Percentiles rank a stretch among this genome's conserved stretches.
These are phyloP conservation scores for Xylariaceae sp. DNA, from an alignment of 2,329 filamentous ascomycete species.

Conservation along the genomic window DNA sequence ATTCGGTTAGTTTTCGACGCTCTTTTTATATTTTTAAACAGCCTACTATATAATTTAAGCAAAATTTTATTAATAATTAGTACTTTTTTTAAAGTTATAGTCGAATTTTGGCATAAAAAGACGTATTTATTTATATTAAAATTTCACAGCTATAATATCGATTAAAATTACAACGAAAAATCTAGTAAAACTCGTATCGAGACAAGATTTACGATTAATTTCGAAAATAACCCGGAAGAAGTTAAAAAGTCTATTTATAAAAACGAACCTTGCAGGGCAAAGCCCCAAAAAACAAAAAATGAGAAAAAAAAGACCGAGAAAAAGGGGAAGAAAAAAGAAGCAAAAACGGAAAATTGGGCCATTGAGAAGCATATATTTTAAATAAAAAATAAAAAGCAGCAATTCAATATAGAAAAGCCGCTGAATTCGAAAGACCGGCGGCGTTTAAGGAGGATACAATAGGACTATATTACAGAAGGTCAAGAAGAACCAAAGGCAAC, in stretches of 20 bases:
- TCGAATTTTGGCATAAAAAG: conserved; percentile 14
- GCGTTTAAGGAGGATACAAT: background rate
- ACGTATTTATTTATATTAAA: background rate
- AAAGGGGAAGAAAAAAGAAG: background rate
- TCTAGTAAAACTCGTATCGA: background rate
- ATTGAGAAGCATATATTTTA: background rate
- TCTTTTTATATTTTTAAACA: conserved; percentile 1
- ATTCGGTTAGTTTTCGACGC: conserved; percentile 10
- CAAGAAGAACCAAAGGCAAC: background rate
- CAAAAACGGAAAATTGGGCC: background rate
- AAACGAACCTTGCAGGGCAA: background rate
- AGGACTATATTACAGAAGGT: background rate
- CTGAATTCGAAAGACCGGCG: background rate
- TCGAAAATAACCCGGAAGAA: background rate
- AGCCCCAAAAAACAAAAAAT: background rate
- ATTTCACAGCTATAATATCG: background rate
- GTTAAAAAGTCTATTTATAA: background rate
- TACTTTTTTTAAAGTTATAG: conserved; percentile 9
- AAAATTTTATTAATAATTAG: conserved; percentile 4
- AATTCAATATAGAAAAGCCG: background rate
- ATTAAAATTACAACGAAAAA: conserved; percentile 1
- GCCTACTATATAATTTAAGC: background rate
- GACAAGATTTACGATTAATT: background rate
- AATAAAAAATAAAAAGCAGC: background rate
- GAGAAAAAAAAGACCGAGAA: background rate